Conservation (phyloP, 2,329 filamentous ascomycete genomes). For the Talaromyces sp. region DNA sequence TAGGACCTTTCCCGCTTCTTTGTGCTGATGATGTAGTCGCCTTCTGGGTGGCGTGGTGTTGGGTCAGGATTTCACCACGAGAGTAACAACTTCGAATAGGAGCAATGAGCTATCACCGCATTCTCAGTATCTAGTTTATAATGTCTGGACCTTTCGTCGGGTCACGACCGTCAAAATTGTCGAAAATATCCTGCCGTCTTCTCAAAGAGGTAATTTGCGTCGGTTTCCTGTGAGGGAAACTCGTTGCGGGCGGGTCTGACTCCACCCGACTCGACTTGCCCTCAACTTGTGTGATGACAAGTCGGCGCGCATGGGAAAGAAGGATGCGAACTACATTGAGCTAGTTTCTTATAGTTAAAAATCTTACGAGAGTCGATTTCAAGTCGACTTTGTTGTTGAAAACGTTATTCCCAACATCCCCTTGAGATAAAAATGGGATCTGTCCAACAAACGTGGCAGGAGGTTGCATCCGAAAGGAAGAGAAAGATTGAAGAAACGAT, state of each 20-base stretch:
- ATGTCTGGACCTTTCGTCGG: not conserved
- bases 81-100: not conserved
- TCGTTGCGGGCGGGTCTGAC: conserved; percentile 10
- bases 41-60: not conserved
- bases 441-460: conserved; percentile 8
- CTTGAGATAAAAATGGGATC: not conserved
- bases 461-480: conserved; percentile 5
- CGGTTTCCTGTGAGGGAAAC: not conserved
- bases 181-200: not conserved
- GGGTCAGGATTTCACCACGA: not conserved
- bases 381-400: not conserved
- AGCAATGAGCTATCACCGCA: no score
- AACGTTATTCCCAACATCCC: no score
- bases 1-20: not conserved
- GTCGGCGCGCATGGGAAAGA: not conserved
- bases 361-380: not conserved
- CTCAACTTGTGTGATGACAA: not conserved
- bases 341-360: not conserved
- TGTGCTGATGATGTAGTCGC: not conserved
- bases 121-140: not conserved
- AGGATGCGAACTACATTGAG: not conserved
- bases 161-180: not conserved
- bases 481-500: conserved; percentile 4
- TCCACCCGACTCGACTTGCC: conserved; percentile 9
- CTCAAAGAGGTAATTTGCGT: not conserved